Evolutionary conservation across 768 basidiomycete species (phyloP), one percentile per base, ranked within the genome.

Genomic region (Calocybe indica): DNA sequence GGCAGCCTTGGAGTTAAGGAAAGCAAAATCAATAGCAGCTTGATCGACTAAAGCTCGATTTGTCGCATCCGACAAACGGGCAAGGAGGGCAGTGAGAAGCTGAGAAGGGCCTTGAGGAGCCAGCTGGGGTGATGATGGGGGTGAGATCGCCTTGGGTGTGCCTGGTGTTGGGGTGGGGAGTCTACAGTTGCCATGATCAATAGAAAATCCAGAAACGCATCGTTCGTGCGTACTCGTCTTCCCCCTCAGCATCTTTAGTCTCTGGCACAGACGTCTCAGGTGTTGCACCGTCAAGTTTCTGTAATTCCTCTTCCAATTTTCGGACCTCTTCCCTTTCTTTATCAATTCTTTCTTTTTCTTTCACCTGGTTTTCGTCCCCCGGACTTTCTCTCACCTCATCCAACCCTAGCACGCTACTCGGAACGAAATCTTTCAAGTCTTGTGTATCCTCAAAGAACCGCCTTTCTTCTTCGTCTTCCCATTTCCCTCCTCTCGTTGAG

Each of bases 381-480:
- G 64, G 62, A 4, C 56, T 45, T 41, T 78, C 75, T 22, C 39
- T 36, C 5, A 65, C 50, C 6, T 71, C 72, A 34, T 81, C 80
- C 42, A 94, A 74, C 14, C 93, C 93, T 13, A 98, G 72, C 35
- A 98, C 79, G 44, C 83, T 86, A 43, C 79, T 83, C 0, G 96
- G 96, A 2, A 96, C 92, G 49, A 92, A 91, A 49, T 96, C 92
- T 50, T 86, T 85, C 45, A 97, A 63, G 63, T 98, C 96, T 50
- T 88, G 80, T 37, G 96, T 71, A 51, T 97, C 93, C 60, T 97
- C 95, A 56, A 86, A 98, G 66, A 95, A 98, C 49, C 84, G 73
- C 15, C 88, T 75, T 62, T 97, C 95, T 68, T 99, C 95, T 55
- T 98, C 96, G 56, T 98, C 96, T 63, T 92, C 92, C 96, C 96